A percentile compares a stretch with the other conserved stretches of the same genome.
phyloP scores from a whole-genome alignment of 2,329 filamentous ascomycete genomes.

The Venturia carpophila region DNA sequence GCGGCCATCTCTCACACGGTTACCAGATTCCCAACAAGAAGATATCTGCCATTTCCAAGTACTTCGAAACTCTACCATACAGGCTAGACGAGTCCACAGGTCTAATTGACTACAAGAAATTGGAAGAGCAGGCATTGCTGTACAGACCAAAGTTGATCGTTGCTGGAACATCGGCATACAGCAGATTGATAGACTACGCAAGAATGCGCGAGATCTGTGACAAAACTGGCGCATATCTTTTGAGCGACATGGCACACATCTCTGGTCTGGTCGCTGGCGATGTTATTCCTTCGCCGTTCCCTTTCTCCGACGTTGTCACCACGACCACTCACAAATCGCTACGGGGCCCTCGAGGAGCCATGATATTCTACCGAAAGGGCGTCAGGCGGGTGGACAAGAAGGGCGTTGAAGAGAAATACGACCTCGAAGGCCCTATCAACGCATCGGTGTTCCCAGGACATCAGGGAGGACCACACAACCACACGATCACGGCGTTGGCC shows the following conservation, averaged over 20 bases:
- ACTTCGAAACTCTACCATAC: conserved; percentile 99
- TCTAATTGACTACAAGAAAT: conserved; percentile 91
- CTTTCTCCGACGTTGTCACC: conserved; percentile 89
- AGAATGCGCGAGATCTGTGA: conserved; percentile 96
- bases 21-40: conserved; percentile 81
- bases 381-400: conserved; percentile 84
- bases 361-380: conserved; percentile 99
- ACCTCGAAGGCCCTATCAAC: conserved; percentile 94
- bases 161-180: conserved; percentile 96
- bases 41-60: conserved; percentile 95
- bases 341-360: conserved; percentile 91
- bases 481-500: conserved; percentile 95
- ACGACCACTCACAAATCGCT: conserved; percentile 99
- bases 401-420: conserved; percentile 85
- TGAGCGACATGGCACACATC: conserved; percentile 98
- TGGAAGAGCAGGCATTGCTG: conserved; percentile 81
- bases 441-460: conserved; percentile 98
- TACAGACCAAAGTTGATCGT: conserved; percentile 96
- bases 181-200: conserved; percentile 91
- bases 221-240: conserved; percentile 84
- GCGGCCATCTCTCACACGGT: conserved; percentile 90
- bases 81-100: conserved; percentile 81
- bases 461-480: conserved; percentile 97
- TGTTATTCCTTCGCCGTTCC: conserved; percentile 90
- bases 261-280: conserved; percentile 88